Base-by-base conservation (phyloP, 192 early-diverging fungal genomes). In the Linnemannia hyalina region DNA sequence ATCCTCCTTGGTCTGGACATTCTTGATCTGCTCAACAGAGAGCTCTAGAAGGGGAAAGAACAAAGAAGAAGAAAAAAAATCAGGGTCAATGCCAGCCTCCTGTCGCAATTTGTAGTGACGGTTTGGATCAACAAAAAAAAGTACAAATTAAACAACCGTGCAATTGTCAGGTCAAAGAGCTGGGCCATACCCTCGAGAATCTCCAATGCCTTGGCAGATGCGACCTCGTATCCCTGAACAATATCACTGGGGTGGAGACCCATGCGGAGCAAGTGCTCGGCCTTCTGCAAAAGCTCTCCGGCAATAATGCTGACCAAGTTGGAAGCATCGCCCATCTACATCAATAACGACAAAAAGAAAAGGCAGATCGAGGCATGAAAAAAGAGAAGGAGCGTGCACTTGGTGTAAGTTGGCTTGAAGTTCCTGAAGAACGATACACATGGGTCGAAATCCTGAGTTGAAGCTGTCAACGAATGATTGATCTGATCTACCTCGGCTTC, bases 231-330 rank as follows among this genome's bases (percentile, higher is more conserved):
- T 20, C 98, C 98, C 84, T 97, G 95, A 81, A 98, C 95, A 83
- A 99, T 93, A 85, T 99, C 98, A 72, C 94, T 94, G 70, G 98
- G 96, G 82, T 97, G 96, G 85, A 99, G 92, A 69, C 98, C 98
- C 95, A 99, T 97, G 70, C 96, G 93, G 54, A 99, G 90, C 74
- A 99, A 91, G 87, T 94, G 88, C 89, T 97, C 98, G 36, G 98
- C 98, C 80, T 97, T 94, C 81, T 97, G 96, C 89, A 99, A 90
- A 68, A 99, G 93, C 91, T 98, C 97, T 76, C 97, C 97, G 68
- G 96, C 96, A 81, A 99, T 95, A 29, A 99, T 95, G 77, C 98
- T 89, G 74, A 99, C 97, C 86, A 98, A 94, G 92, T 99, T 99
- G 78, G 98, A 99, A 15, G 93, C 95, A 88, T 99, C 98, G 32